These are phyloP conservation scores for Rosa rugosa DNA, from an alignment of 306 rosid species.

Conservation along the genomic window DNA sequence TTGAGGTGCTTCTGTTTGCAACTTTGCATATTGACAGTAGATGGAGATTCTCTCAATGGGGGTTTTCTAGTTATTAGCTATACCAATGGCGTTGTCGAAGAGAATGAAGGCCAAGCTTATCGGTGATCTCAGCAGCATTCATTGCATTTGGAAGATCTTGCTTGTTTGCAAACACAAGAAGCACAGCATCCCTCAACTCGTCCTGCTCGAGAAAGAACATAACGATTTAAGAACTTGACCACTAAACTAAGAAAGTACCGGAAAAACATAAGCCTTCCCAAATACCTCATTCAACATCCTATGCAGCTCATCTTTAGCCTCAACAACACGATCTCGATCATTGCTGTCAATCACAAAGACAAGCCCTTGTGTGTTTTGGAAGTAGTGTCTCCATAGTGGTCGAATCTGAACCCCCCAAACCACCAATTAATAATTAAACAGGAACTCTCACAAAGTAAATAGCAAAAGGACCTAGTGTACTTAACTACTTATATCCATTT, in stretches of 20 bases:
- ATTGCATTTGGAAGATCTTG: slow-evolving; percentile 72
- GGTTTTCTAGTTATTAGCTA: slow-evolving; percentile 6
- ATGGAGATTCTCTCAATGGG: neutral
- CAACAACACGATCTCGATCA: slow-evolving; percentile 69
- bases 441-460: neutral
- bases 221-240: neutral
- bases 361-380: slow-evolving; percentile 75
- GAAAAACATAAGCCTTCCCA: neutral
- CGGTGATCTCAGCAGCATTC: slow-evolving; percentile 31
- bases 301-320: slow-evolving; percentile 72
- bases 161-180: slow-evolving; percentile 70
- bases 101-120: slow-evolving; percentile 56
- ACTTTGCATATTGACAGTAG: neutral
- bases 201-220: slow-evolving; percentile 35
- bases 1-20: neutral
- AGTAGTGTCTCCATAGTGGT: slow-evolving; percentile 73
- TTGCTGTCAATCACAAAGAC: slow-evolving; percentile 76
- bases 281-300: slow-evolving; percentile 69
- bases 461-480: neutral
- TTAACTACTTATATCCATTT: neutral
- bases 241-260: neutral
- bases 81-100: slow-evolving; percentile 63
- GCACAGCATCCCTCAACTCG: slow-evolving; percentile 63
- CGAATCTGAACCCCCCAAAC: slow-evolving; percentile 37
- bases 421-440: neutral